A percentile compares a stretch with the other conserved stretches of the same genome.
Evolutionary conservation across 805 yeast genomes (phyloP).

Genomic region (Candida germanica): DNA sequence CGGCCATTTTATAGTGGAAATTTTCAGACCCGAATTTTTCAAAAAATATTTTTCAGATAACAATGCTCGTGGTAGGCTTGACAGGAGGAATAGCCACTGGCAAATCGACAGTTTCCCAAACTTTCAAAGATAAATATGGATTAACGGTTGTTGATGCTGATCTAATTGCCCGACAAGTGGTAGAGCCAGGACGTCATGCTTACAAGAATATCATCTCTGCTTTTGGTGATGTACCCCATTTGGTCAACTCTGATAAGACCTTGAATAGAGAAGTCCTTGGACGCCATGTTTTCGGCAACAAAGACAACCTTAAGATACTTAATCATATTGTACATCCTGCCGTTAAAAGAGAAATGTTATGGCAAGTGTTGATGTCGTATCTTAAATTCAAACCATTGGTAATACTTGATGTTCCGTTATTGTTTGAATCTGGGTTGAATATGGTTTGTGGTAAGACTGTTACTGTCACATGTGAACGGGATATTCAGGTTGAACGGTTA

Average conservation of each 20-base stretch:
- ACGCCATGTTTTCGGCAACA: conserved; percentile 68
- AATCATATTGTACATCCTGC: conserved; percentile 88
- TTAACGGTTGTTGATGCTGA: conserved; percentile 85
- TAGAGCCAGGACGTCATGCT: conserved; percentile 73
- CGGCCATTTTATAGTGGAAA: no score
- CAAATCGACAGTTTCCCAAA: conserved; percentile 79
- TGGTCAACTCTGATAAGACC: conserved; percentile 39
- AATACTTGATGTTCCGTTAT: conserved; percentile 82
- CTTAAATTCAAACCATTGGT: conserved; percentile 56
- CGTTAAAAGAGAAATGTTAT: conserved; percentile 63
- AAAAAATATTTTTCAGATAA: no score
- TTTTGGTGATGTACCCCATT: conserved; percentile 55
- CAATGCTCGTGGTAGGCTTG: conserved; percentile 87
- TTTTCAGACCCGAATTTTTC: no score
- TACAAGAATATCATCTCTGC: conserved; percentile 61
- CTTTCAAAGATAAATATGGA: conserved; percentile 48
- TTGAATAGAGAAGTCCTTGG: conserved; percentile 79
- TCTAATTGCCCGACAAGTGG: conserved; percentile 79
- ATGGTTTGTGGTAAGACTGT: conserved; percentile 66
- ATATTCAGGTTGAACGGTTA: conserved; percentile 62
- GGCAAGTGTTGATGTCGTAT: conserved; percentile 57
- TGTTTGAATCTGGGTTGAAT: conserved; percentile 78
- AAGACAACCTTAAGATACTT: conserved; percentile 52
- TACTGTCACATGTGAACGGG: conserved; percentile 60
- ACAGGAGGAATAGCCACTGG: conserved; percentile 99